These are phyloP conservation scores for Oidium heveae DNA, from an alignment of 2,329 filamentous ascomycete genomes.

Conservation along the genomic window DNA sequence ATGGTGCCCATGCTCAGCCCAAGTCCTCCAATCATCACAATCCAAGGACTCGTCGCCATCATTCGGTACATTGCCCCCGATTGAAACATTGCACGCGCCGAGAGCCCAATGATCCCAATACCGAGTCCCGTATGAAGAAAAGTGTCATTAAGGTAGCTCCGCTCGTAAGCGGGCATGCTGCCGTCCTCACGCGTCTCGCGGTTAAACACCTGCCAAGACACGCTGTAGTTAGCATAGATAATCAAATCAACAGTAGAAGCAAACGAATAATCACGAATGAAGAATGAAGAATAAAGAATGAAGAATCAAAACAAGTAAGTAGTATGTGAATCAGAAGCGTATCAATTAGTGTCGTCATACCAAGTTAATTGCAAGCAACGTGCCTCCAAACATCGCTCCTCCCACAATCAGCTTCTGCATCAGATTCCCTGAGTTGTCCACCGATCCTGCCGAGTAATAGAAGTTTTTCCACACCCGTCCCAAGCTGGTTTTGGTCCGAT, in stretches of 20 bases:
- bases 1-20: conserved; percentile 81
- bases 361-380: conserved; percentile 62
- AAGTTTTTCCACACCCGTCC: no score
- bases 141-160: conserved; percentile 77
- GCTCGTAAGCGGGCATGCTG: conserved; percentile 74
- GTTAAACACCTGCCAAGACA: conserved; percentile 42
- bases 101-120: conserved; percentile 76
- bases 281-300: no score
- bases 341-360: background rate
- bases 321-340: no score
- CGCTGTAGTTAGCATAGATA: background rate
- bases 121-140: conserved; percentile 92
- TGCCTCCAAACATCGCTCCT: conserved; percentile 78
- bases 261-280: no score
- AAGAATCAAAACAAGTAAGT: no score
- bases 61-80: conserved; percentile 76
- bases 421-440: conserved; percentile 8
- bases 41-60: conserved; percentile 89
- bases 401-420: conserved; percentile 47
- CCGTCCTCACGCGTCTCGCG: conserved; percentile 86
- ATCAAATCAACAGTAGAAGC: background rate
- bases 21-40: conserved; percentile 64
- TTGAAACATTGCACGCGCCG: conserved; percentile 65
- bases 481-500: no score
- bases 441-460: conserved; percentile 5